Evolutionary conservation across 768 basidiomycete genomes (phyloP).

Genomic region (Cubamyces lactineus): DNA sequence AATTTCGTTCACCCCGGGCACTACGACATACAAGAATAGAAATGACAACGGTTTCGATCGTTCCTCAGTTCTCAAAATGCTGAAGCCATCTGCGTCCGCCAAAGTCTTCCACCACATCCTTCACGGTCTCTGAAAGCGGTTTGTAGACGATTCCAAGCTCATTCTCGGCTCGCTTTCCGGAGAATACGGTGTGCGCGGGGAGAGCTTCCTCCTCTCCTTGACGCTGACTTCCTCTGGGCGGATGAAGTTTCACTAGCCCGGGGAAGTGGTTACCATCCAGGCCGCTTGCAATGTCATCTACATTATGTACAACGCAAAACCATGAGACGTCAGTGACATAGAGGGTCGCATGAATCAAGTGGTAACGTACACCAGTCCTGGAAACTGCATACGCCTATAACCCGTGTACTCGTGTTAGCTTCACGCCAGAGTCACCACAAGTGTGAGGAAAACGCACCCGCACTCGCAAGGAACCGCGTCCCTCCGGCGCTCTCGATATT

Average conservation of each 20-base stretch:
- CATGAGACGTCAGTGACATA: background rate
- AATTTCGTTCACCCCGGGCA: no score
- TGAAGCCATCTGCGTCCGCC: conserved; percentile 40
- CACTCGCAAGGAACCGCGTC: conserved; percentile 41
- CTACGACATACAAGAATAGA: no score
- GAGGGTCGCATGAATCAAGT: background rate
- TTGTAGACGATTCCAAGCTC: conserved; percentile 48
- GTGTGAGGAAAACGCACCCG: conserved; percentile 26
- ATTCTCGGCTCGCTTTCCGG: conserved; percentile 38
- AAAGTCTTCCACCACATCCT: conserved; percentile 46
- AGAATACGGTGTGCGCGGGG: conserved; percentile 1
- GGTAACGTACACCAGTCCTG: conserved; percentile 24
- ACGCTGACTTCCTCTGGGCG: conserved; percentile 25
- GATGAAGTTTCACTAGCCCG: conserved; percentile 17
- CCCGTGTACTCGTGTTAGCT: background rate
- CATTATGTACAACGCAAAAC: background rate
- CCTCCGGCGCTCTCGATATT: conserved; percentile 39
- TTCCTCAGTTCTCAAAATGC: background rate
- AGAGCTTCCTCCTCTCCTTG: background rate
- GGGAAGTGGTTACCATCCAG: conserved; percentile 16
- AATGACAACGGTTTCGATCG: no score
- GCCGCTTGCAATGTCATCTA: conserved; percentile 10
- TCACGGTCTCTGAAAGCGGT: conserved; percentile 42
- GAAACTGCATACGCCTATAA: conserved; percentile 18
- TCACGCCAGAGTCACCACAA: no score